phyloP scores from a whole-genome alignment of 2,329 filamentous ascomycete genomes.

The Talaromyces marneffei region DNA sequence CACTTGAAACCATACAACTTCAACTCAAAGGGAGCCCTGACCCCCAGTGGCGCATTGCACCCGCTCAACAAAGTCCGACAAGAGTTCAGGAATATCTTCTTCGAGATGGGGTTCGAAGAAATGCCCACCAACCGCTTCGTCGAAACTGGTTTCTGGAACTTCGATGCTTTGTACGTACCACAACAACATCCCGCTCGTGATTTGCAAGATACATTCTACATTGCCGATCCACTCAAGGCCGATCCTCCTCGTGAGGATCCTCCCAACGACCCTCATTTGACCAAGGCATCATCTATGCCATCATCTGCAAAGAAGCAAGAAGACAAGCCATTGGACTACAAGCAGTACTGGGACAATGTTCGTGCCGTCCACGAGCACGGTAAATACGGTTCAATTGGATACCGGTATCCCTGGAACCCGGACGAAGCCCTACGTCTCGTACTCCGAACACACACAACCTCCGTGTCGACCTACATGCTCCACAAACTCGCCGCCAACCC shows the following conservation, averaged over 20 bases:
- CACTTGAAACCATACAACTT: conserved; percentile 82
- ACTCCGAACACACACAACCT: conserved; percentile 91
- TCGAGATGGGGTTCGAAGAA: conserved; percentile 97
- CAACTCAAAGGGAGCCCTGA: conserved; percentile 57
- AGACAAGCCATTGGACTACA: conserved; percentile 58
- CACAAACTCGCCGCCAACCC: conserved; percentile 80
- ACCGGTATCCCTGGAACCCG: conserved; percentile 87
- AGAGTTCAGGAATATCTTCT: conserved; percentile 97
- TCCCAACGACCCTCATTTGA: conserved; percentile 33
- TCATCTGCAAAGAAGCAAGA: conserved; percentile 44
- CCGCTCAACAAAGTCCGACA: conserved; percentile 85
- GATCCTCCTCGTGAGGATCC: conserved; percentile 60
- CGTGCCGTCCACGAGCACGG: conserved; percentile 81
- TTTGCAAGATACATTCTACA: conserved; percentile 97
- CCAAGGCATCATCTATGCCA: conserved; percentile 38
- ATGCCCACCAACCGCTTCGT: conserved; percentile 94
- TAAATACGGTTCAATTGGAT: conserved; percentile 91
- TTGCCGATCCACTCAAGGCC: conserved; percentile 76
- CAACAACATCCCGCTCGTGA: conserved; percentile 97
- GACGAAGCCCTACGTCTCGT: conserved; percentile 84
- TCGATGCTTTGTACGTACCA: conserved; percentile 91
- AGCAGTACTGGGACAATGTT: conserved; percentile 83
- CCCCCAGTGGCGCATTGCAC: conserved; percentile 46
- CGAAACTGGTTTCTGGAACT: conserved; percentile 98
- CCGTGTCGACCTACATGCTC: conserved; percentile 83